phyloP scores from a whole-genome alignment of 2,329 filamentous ascomycete genomes.

The Venturia carpophila region DNA sequence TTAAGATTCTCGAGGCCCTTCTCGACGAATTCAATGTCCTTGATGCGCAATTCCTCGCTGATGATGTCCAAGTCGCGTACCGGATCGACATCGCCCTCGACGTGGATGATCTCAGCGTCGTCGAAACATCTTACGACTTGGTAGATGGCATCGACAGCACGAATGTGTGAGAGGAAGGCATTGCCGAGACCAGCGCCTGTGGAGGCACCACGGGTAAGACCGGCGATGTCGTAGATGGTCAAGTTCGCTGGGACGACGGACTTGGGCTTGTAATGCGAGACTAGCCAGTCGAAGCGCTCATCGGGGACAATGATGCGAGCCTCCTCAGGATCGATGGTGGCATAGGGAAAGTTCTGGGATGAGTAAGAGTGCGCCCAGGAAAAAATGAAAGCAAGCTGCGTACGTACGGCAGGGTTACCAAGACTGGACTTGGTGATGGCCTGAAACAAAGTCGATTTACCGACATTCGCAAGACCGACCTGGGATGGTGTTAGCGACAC shows the following conservation, averaged over 20 bases:
- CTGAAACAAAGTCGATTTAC: constrained; percentile 99
- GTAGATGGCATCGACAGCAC: constrained; percentile 96
- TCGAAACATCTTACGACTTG: constrained; percentile 96
- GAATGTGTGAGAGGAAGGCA: constrained; percentile 96
- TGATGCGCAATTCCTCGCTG: constrained; percentile 89
- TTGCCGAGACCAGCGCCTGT: constrained; percentile 97
- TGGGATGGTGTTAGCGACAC: constrained; percentile 41
- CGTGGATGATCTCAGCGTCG: constrained; percentile 98
- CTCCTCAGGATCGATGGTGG: constrained; percentile 98
- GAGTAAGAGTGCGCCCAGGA: background rate
- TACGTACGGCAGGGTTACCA: constrained; percentile 86
- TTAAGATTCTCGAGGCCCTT: constrained; percentile 86
- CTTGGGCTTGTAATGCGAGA: constrained; percentile 95
- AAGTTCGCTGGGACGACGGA: constrained; percentile 93
- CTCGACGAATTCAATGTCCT: constrained; percentile 97
- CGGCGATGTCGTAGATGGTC: constrained; percentile 97
- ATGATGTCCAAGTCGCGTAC: constrained; percentile 93
- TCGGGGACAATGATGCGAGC: constrained; percentile 95
- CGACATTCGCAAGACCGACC: constrained; percentile 98
- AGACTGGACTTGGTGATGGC: constrained; percentile 96
- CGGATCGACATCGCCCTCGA: constrained; percentile 97
- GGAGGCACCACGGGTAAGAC: constrained; percentile 89
- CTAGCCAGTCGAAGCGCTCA: constrained; percentile 91
- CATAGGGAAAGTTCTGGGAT: constrained; percentile 86
- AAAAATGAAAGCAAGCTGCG: constrained; percentile 21